These are phyloP conservation scores for Phalaenopsis hybrid DNA, from an alignment of 116 monocot genomes.

Conservation along the genomic window DNA sequence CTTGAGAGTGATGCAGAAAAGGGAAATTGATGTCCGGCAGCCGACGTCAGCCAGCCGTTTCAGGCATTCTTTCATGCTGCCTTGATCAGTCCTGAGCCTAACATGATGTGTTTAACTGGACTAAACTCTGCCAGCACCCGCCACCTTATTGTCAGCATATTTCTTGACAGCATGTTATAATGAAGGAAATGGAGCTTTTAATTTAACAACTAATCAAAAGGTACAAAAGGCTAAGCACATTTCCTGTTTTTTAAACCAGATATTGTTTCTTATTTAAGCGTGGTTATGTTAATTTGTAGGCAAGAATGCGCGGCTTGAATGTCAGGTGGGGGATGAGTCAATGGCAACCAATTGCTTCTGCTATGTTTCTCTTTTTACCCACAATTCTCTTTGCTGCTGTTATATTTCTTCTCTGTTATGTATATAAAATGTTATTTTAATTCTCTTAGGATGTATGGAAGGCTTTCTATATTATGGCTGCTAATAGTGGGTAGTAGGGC, in stretches of 20 bases:
- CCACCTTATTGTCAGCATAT: too few relatives aligned
- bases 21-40: constrained; percentile 57
- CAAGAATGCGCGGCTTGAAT: background rate
- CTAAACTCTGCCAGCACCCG: background rate
- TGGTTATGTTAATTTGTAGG: background rate
- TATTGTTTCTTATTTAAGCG: background rate
- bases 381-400: too few relatives aligned
- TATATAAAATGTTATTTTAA: too few relatives aligned
- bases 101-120: too few relatives aligned
- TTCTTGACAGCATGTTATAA: background rate
- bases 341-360: background rate
- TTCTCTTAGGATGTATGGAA: too few relatives aligned
- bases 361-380: background rate
- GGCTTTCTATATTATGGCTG: too few relatives aligned
- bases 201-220: background rate
- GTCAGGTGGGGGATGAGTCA: background rate
- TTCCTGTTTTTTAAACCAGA: background rate
- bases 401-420: too few relatives aligned
- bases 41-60: constrained; percentile 12
- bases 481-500: too few relatives aligned
- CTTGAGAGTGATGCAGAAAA: constrained; percentile 47
- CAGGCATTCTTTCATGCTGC: background rate
- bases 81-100: background rate
- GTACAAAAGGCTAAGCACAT: background rate
- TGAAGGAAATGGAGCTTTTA: background rate